phyloP scores from a whole-genome alignment of 2,329 filamentous ascomycete species.

The Arthrobotrys entomopaga region DNA sequence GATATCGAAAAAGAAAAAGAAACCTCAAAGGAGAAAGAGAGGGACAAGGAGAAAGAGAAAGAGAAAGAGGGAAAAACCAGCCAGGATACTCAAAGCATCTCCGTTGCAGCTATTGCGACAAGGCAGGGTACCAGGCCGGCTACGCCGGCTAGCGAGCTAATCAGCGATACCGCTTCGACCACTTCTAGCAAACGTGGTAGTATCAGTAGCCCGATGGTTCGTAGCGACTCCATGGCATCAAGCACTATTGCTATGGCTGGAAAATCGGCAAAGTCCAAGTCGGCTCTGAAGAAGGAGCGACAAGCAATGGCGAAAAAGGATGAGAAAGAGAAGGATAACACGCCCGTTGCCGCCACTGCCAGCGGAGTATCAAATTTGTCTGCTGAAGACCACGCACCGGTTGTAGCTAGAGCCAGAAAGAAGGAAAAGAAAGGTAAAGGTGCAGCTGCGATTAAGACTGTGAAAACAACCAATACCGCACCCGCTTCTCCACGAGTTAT shows the following conservation, averaged over 20 bases:
- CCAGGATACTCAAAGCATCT: constrained; percentile 18
- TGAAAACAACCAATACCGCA: constrained; percentile 23
- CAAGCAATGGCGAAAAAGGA: constrained; percentile 69
- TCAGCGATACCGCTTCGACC: constrained; percentile 56
- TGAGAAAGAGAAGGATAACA: constrained; percentile 59
- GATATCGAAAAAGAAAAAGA: constrained; percentile 40
- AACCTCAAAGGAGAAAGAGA: background rate
- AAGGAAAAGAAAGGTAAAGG: constrained; percentile 70
- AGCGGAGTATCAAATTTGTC: constrained; percentile 66
- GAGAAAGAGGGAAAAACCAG: constrained; percentile 24
- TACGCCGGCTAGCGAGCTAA: constrained; percentile 54
- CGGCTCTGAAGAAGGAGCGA: constrained; percentile 67
- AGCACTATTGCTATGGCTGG: constrained; percentile 32
- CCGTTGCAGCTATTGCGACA: constrained; percentile 21
- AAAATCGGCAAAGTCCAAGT: constrained; percentile 59
- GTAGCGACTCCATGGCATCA: constrained; percentile 47
- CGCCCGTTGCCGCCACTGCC: constrained; percentile 55
- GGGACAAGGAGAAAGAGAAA: constrained; percentile 8
- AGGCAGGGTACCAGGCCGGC: constrained; percentile 40
- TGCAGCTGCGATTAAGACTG: constrained; percentile 11
- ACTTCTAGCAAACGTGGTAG: constrained; percentile 54
- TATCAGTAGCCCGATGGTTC: constrained; percentile 53
- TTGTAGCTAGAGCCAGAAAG: constrained; percentile 84
- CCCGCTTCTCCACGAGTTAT: constrained; percentile 35
- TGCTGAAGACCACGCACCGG: constrained; percentile 72